Evolutionary conservation across 352 stramenopile species (phyloP), one percentile per base, ranked within the genome.

Genomic region (Lagenidium giganteum): DNA sequence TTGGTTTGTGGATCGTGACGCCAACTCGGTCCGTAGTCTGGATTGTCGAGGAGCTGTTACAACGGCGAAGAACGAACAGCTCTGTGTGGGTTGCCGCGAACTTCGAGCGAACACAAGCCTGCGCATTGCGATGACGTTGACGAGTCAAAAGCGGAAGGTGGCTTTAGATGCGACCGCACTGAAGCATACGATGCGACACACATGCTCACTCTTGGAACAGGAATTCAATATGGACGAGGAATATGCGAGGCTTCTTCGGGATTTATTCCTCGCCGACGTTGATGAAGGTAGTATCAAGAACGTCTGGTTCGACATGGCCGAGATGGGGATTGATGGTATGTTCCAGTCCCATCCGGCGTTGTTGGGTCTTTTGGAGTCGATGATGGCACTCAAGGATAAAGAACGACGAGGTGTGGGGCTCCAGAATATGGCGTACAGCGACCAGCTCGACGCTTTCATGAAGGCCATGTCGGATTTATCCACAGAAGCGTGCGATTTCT

Each of bases 1-100:
- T 14, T 92, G 80, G 80, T 88, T 86, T 34, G 62, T 92, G 18
- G 80, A 92, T 45, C 87, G 84, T 39, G 80, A 92, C 42, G 80
- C 67, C 4, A 67, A 61, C 31, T 77, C 62, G 1, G 69, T 92
- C 3, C 74, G 80, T 2, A 89, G 77, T 48, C 53, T 92, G 21
- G 63, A 86, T 42, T 92, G 80, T 25, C 55, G 65, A 9, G 76
- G 70, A 0, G 57, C 70, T 1, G 61, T 87, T 21, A 49, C 81
- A 13, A 49, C 41, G 2, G 48, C 40, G 8, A 80, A 71, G 42
- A 54, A 45, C 3, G 74, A 77, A 44, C 31, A 23, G 0, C 61
- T 63, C 23, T 92, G 80, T 28, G 34, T 38, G 0, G 59, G 55
- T 1, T 92, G 80, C 35, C 26, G 36, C n/a, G 53, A 58, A 17